A percentile compares a stretch with the other conserved stretches of the same genome.
phyloP scores from a whole-genome alignment of 1,284 basidiomycete genomes.

The Sphagnurus paluster region DNA sequence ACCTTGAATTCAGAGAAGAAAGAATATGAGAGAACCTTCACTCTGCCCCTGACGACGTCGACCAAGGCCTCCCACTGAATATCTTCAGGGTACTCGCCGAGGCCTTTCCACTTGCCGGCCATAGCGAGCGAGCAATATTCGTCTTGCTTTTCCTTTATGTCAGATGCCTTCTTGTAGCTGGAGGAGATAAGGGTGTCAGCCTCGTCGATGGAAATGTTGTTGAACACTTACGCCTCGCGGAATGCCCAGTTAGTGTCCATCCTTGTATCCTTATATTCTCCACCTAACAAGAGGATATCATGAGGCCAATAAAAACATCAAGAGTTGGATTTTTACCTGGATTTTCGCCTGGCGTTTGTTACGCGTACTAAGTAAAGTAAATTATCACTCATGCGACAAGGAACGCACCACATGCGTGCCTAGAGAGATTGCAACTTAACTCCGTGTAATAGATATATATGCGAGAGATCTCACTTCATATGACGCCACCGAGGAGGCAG shows the following conservation, averaged over 20 bases:
- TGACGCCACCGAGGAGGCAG: slow-evolving; percentile 50
- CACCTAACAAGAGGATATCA: slow-evolving; percentile 30
- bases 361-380: neutral
- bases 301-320: neutral
- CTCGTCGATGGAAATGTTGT: no score
- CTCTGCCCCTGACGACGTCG: slow-evolving; percentile 77
- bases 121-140: slow-evolving; percentile 59
- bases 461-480: slow-evolving; percentile 46
- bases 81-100: slow-evolving; percentile 71
- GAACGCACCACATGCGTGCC: slow-evolving; percentile 58
- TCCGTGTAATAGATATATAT: neutral
- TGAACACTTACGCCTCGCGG: slow-evolving; percentile 51
- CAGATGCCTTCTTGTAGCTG: slow-evolving; percentile 67
- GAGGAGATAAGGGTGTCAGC: neutral
- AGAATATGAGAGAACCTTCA: slow-evolving; percentile 56
- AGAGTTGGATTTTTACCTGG: slow-evolving; percentile 31
- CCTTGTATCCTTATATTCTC: slow-evolving; percentile 40
- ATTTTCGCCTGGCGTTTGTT: slow-evolving; percentile 40
- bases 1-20: neutral
- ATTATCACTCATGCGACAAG: neutral
- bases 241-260: slow-evolving; percentile 66
- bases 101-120: slow-evolving; percentile 55
- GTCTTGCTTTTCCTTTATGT: slow-evolving; percentile 74
- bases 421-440: slow-evolving; percentile 23
- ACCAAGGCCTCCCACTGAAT: slow-evolving; percentile 82